Base-by-base conservation (phyloP, 164 flowering plant species). In the Stephania yunnanensis region DNA sequence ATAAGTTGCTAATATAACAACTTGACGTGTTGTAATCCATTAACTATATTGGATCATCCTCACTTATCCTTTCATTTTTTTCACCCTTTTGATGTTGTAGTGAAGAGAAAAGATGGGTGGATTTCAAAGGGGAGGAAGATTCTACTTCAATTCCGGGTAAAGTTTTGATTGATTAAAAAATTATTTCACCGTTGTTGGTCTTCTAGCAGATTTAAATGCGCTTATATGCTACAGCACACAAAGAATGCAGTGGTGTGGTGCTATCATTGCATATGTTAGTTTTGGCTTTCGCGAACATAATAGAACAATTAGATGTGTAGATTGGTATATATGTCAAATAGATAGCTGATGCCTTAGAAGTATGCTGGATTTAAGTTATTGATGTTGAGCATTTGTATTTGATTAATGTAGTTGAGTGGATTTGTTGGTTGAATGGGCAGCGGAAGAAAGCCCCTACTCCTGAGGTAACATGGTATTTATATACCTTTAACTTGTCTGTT, bases 401-500 rank as follows among this genome's bases (percentile, higher is more conserved):
- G 77, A 45, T 50, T 11, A 77, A 61, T 84, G 78, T 82, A 94
- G 99, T 94, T 86, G 99, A 94, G 81, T 96, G 97, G 99, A 94
- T 92, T 81, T 91, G 95, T 80, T 96, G 99, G 99, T 85, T 96
- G 76, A 93, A 91, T 83, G 99, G 98, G 74, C 98, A 94, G 85
- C 87, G 95, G 13, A 96, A 89, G 85, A 89, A 55, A 71, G 90
- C 97, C 79, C 99, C 98, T 69, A 92, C 95, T 15, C 87, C 88
- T 50, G 92, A 95, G 95, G 98, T 93, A 85, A 71, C 5, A 36
- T 61, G 42, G 46, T 68, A 63, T 6, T 42, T 22, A 52, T 45
- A 46, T 22, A 12, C 11, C n/a, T 71, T 69, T 44, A 20, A 25
- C 68, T 22, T 22, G 29, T 65, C 68, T 65, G 22, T 15, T 29